Conservation (phyloP, 1,284 basidiomycete genomes). For the Mycosarcoma mackinlayi region DNA sequence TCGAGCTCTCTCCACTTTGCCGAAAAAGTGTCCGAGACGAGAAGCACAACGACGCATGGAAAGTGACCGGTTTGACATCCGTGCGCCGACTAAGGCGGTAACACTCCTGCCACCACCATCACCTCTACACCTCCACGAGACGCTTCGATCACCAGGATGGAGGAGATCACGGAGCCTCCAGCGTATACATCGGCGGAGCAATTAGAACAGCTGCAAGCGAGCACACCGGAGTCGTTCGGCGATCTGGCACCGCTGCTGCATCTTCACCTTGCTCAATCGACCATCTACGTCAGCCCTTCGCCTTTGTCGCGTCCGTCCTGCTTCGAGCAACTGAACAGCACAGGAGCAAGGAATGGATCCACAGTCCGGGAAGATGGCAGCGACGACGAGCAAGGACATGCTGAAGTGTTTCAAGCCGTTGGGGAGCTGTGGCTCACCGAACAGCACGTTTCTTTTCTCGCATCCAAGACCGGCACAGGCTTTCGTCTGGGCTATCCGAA, state of each 20-base stretch:
- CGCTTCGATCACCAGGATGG: conserved; percentile 10
- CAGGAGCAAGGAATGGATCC: neutral
- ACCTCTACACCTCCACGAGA: neutral
- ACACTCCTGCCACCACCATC: conserved; percentile 1
- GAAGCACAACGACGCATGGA: no score
- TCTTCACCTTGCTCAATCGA: conserved; percentile 24
- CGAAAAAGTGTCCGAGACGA: conserved; percentile 5
- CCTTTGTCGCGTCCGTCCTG: conserved; percentile 30
- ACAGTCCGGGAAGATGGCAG: neutral
- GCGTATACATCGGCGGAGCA: conserved; percentile 20
- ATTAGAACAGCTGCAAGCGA: conserved; percentile 25
- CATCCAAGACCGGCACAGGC: conserved; percentile 27
- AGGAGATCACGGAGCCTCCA: conserved; percentile 31
- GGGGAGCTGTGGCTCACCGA: conserved; percentile 58
- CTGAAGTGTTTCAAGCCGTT: conserved; percentile 22
- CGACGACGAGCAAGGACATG: conserved; percentile 8
- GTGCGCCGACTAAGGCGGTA: no score
- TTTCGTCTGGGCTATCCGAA: conserved; percentile 58
- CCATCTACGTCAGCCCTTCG: conserved; percentile 40
- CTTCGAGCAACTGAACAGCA: conserved; percentile 12
- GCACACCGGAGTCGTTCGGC: conserved; percentile 52
- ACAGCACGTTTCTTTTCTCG: conserved; percentile 52
- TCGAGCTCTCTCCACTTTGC: conserved; percentile 6
- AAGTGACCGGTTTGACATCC: conserved; percentile 2
- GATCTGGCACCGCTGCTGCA: conserved; percentile 31